Evolutionary conservation across 202 grass and related monocot species (phyloP).

Genomic region (Setaria viridis): DNA sequence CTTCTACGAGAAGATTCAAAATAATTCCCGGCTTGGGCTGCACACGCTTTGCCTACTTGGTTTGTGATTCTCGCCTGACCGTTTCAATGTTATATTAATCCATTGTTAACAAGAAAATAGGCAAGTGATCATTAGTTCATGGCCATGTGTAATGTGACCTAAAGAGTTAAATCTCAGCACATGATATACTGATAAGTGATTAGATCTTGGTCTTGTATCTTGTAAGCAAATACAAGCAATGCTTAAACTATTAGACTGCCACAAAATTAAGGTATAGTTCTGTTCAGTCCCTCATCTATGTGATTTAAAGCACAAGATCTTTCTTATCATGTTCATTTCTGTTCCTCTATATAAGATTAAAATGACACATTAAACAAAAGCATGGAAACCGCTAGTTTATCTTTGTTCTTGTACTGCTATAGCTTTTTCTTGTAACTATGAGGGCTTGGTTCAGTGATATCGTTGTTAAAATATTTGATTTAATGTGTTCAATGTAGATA

Average conservation of each 20-base stretch:
- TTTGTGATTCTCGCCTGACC: constrained; percentile 41
- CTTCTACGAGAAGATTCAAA: constrained; percentile 95
- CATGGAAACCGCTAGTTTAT: background rate
- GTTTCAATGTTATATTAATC: background rate
- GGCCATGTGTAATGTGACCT: no score
- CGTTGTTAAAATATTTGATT: constrained; percentile 17
- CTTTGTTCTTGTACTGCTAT: constrained; percentile 10
- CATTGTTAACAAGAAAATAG: background rate
- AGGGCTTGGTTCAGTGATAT: constrained; percentile 11
- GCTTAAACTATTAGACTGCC: background rate
- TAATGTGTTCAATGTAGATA: constrained; percentile 60
- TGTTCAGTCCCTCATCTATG: background rate
- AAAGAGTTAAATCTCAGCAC: no score
- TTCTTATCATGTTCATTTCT: no score
- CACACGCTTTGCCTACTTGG: constrained; percentile 97
- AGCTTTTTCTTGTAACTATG: background rate
- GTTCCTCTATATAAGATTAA: background rate
- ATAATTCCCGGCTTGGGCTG: constrained; percentile 78
- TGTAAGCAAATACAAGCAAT: background rate
- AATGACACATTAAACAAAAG: background rate
- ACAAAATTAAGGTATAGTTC: background rate
- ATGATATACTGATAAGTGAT: no score
- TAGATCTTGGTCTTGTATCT: no score
- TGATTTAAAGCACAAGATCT: background rate
- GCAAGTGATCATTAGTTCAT: background rate